Evolutionary conservation across 2,329 filamentous ascomycete species (phyloP), one percentile per base, ranked within the genome.

Genomic region (Paraphaeosphaeria sporulosa): DNA sequence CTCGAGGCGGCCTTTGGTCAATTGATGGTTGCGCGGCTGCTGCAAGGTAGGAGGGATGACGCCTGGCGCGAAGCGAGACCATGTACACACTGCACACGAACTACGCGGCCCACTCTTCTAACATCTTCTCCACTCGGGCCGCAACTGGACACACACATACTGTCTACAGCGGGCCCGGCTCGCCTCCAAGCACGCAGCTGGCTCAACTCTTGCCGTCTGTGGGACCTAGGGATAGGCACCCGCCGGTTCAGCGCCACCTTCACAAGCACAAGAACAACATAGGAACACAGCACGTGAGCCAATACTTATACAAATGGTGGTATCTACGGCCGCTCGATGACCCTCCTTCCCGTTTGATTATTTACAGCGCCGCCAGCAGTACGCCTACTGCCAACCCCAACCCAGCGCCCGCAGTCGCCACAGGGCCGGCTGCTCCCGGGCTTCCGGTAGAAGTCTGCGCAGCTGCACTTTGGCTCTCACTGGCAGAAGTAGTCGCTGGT

Each of bases 321-420:
- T 21, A n/a, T 17, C 27, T 19, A 34, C 10, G 12, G 30, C 17
- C 10, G 23, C 19, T 36, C 6, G 15, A 23, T 2, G 17, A 23
- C 13, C 30, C 6, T 3, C 7, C 23, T 17, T 32, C 9, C 7
- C 27, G 27, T 47, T 23, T 17, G 9, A 40, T 15, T 23, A 30
- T 32, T 27, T 71, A 75, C 66, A 76, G 66, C 21, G 65, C 69
- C 38, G 67, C 71, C 19, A 73, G 55, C 55, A 76, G 53, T 46
- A 74, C 61, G 5, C 65, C 72, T 17, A 71, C 38, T 34, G 71
- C 70, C 55, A 74, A 55, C 32, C 71, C 70, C 43, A 73, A 51
- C 12, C 65, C 64, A 54, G 64, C 62, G 19, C 66, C 66, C 17
- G 70, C 66, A 40, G 67, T 67, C 30, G 66, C 67, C 25, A 68